Percentiles rank a stretch among this genome's conserved stretches.
These are phyloP conservation scores for Peronosclerospora sorghi DNA, from an alignment of 352 stramenopile species.

Conservation along the genomic window DNA sequence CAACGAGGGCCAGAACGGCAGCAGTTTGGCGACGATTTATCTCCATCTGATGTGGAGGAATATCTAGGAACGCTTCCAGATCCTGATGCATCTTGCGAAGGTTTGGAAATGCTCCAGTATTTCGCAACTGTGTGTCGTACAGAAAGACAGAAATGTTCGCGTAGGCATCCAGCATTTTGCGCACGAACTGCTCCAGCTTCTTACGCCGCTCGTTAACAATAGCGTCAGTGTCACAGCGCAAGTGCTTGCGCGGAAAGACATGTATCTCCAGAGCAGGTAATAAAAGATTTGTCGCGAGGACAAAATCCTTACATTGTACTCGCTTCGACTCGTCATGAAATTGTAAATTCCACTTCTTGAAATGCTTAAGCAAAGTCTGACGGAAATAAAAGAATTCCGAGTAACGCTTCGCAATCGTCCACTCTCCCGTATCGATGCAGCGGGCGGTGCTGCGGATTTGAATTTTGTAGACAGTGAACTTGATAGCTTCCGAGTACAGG, in stretches of 20 bases:
- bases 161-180: conserved; percentile 43
- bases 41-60: conserved; percentile 41
- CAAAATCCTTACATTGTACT: conserved; percentile 31
- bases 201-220: conserved; percentile 40
- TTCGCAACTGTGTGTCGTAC: conserved; percentile 17
- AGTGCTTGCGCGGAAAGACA: conserved; percentile 46
- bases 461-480: conserved; percentile 59
- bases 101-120: conserved; percentile 7
- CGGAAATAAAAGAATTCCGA: conserved; percentile 58
- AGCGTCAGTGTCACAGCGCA: conserved; percentile 38
- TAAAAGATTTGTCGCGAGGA: conserved; percentile 28
- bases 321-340: conserved; percentile 15
- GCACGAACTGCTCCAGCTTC: conserved; percentile 43
- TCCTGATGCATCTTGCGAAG: conserved; percentile 24
- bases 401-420: conserved; percentile 49
- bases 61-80: conserved; percentile 39
- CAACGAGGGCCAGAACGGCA: conserved; percentile 39
- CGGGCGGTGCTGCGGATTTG: conserved; percentile 34
- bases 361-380: conserved; percentile 29
- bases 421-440: conserved; percentile 21
- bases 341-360: conserved; percentile 33
- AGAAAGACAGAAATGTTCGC: conserved; percentile 51
- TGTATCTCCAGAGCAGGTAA: conserved; percentile 28
- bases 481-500: conserved; percentile 25
- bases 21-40: conserved; percentile 34